Evolutionary conservation across 2,329 filamentous ascomycete species (phyloP), one percentile per base, ranked within the genome.

Genomic region (Drechslerella stenobrocha): DNA sequence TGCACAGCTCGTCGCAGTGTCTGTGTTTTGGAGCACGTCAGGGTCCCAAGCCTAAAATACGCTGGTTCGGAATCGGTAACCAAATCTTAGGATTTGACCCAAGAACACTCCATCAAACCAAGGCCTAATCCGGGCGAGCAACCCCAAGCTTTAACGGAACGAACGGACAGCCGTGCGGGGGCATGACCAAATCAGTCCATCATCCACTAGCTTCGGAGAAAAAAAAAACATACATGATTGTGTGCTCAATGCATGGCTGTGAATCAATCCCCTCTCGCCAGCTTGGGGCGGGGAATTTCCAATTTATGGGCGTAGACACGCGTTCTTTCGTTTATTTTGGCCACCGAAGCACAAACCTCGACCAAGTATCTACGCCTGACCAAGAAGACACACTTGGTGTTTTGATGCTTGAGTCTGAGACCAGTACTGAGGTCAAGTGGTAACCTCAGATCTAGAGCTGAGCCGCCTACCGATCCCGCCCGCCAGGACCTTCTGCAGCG

Each of bases 121-220:
- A 42, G 37, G 37, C 37, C 37, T 5, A 20, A 42, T 20, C 37
- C 37, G n/a, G 22, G 45, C 22, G 28, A 58, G 52, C 52, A 52
- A 57, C 60, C 52, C 37, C 52, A 50, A 66, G 35, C 35, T 58
- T 52, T 44, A 13, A 58, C 60, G 60, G 60, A 66, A 58, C 60
- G 52, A 47, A 56, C 40, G 51, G 45, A 42, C 22, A 18, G 37
- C 37, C 37, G n/a, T 13, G 18, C 18, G 13, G 37, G 18, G 15
- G 37, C 37, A 20, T 42, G 37, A 18, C 9, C 37, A 13, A 20
- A 8, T 18, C 4, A 42, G 13, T 18, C 7, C 37, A 42, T 13
- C n/a, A 42, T 42, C n/a, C 37, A 42, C 37, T 18, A 42, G 15
- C 37, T 18, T 18, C 37, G 37, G 13, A 20, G 13, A 42, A 20